Conservation (phyloP, 768 basidiomycete species). For the Lentinula raphanica region DNA sequence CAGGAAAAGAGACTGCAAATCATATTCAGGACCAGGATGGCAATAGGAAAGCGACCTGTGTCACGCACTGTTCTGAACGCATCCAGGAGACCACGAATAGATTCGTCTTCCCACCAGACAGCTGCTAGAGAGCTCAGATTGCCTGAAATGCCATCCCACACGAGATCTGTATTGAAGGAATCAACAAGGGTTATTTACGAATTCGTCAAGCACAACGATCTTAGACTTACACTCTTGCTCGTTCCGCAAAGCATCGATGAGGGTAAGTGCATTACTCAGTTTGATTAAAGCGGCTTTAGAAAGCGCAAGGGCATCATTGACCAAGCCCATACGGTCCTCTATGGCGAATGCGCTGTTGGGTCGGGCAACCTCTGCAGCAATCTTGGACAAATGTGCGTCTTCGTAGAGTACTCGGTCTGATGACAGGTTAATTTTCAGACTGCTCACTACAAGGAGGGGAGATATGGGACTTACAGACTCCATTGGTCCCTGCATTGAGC, state of each 20-base stretch:
- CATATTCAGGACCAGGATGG: neutral
- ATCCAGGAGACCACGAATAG: conserved; percentile 33
- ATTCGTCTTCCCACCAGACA: conserved; percentile 64
- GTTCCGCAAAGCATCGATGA: conserved; percentile 46
- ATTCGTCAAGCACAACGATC: too few species aligned
- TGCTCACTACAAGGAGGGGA: neutral
- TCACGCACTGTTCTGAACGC: conserved; percentile 34
- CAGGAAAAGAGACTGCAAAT: conserved; percentile 35
- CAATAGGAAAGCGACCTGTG: neutral
- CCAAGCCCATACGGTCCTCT: conserved; percentile 66
- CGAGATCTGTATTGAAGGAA: conserved; percentile 36
- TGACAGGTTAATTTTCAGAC: conserved; percentile 3
- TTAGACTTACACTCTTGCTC: conserved; percentile 52
- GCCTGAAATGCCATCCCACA: conserved; percentile 50
- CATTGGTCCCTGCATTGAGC: conserved; percentile 66
- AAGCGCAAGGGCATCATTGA: conserved; percentile 61
- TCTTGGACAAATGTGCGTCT: conserved; percentile 50
- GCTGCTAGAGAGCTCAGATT: conserved; percentile 40
- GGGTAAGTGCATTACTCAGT: conserved; percentile 52
- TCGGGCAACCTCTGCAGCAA: conserved; percentile 56
- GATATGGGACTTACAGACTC: conserved; percentile 49
- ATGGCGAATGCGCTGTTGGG: conserved; percentile 45
- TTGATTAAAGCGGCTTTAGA: conserved; percentile 57
- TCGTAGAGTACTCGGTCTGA: conserved; percentile 64
- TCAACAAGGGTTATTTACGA: neutral